Percentiles rank a stretch among this genome's conserved stretches.
These are phyloP conservation scores for Austroboletus novae-zelandiae DNA, from an alignment of 1,284 basidiomycete species.

Conservation along the genomic window DNA sequence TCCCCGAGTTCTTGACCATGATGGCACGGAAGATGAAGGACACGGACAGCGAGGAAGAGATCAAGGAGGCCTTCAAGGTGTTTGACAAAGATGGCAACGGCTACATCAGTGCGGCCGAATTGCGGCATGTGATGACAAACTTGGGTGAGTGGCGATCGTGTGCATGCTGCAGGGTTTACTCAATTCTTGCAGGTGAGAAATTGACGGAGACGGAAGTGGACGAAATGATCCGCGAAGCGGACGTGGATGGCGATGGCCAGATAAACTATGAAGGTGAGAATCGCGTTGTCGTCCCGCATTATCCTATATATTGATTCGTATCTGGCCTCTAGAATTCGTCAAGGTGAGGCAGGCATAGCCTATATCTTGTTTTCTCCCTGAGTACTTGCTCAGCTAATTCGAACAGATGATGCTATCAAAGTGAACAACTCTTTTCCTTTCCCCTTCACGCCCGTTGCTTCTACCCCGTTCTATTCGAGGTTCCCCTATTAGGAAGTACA, in stretches of 20 bases:
- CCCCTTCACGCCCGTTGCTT: constrained; percentile 13
- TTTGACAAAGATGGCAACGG: constrained; percentile 87
- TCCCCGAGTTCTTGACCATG: constrained; percentile 93
- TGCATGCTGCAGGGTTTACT: constrained; percentile 5
- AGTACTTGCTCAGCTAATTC: constrained; percentile 13
- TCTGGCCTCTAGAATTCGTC: constrained; percentile 56
- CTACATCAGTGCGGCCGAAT: constrained; percentile 76
- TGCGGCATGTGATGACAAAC: constrained; percentile 92
- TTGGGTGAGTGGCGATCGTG: constrained; percentile 61
- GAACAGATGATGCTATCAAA: constrained; percentile 59
- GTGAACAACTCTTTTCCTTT: constrained; percentile 29
- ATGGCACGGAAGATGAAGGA: constrained; percentile 97
- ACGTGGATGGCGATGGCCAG: constrained; percentile 92
- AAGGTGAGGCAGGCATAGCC: constrained; percentile 44
- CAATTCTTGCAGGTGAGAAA: constrained; percentile 70
- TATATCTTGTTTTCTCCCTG: not conserved
- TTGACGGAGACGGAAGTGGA: constrained; percentile 91
- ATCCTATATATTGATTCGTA: not conserved
- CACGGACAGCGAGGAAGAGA: constrained; percentile 80
- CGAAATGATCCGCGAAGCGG: constrained; percentile 99
- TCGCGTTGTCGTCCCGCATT: not conserved
- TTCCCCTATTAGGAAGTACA: constrained; percentile 2
- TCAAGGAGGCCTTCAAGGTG: constrained; percentile 79
- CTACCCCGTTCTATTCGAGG: constrained; percentile 2
- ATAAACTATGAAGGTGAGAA: constrained; percentile 79